Conservation (phyloP, 306 rosid genomes). For the Dalbergia cultrata region DNA sequence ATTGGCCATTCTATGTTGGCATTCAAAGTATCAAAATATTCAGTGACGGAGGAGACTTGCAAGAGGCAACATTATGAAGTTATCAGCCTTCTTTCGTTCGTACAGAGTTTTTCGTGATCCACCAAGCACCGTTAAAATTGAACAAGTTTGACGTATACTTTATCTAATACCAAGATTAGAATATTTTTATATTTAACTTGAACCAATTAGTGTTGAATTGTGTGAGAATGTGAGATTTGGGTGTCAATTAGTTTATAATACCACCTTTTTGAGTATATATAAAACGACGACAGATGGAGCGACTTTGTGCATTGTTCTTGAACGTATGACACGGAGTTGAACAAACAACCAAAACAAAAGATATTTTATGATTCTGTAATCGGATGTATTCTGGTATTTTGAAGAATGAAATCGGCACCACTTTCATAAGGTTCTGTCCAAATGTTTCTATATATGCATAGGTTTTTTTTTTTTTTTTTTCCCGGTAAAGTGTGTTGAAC, state of each 20-base stretch:
- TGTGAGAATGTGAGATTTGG: background rate
- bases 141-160: slow-evolving; percentile 18
- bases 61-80: slow-evolving; percentile 25
- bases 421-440: background rate
- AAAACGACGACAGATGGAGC: slow-evolving; percentile 8
- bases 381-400: slow-evolving; percentile 13
- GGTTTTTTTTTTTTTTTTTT: too few relatives aligned
- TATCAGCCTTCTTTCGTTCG: slow-evolving; percentile 9
- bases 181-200: background rate
- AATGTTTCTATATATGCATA: background rate
- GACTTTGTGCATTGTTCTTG: background rate
- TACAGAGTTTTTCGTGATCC: background rate
- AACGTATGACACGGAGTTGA: slow-evolving; percentile 1
- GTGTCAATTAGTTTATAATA: background rate
- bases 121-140: background rate
- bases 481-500: background rate
- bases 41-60: slow-evolving; percentile 32
- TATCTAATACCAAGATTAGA: background rate
- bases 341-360: slow-evolving; percentile 5
- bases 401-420: background rate
- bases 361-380: slow-evolving; percentile 20
- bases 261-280: background rate
- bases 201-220: background rate
- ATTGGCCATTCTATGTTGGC: slow-evolving; percentile 11
- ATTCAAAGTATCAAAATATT: slow-evolving; percentile 12